A percentile compares a stretch with the other conserved stretches of the same genome.
Evolutionary conservation across 805 yeast genomes (phyloP).

Genomic region (Nakazawaea peltata): DNA sequence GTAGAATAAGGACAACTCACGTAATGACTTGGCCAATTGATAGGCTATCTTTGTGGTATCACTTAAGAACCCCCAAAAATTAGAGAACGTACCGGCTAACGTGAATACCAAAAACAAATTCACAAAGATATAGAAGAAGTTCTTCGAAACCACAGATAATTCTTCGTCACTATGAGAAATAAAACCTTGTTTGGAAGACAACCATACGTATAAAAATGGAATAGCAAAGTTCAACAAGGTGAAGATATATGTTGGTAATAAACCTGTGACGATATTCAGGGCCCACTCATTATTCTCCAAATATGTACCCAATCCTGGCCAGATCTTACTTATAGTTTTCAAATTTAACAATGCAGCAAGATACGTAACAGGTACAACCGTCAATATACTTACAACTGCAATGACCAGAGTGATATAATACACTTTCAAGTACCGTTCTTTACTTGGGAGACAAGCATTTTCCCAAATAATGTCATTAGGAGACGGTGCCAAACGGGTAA

Average conservation of each 20-base stretch:
- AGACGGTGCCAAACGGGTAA: slow-evolving; percentile 86
- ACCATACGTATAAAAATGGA: slow-evolving; percentile 81
- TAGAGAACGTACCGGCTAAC: slow-evolving; percentile 84
- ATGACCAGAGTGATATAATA: slow-evolving; percentile 60
- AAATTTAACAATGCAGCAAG: slow-evolving; percentile 75
- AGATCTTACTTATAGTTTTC: slow-evolving; percentile 67
- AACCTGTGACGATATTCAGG: slow-evolving; percentile 73
- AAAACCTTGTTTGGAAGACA: slow-evolving; percentile 79
- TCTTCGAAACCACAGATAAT: slow-evolving; percentile 80
- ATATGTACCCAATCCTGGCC: slow-evolving; percentile 75
- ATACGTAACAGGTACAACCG: slow-evolving; percentile 78
- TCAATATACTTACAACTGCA: slow-evolving; percentile 59
- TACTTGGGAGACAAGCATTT: slow-evolving; percentile 73
- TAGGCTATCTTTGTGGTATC: slow-evolving; percentile 88
- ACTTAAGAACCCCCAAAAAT: slow-evolving; percentile 69
- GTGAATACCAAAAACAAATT: slow-evolving; percentile 92
- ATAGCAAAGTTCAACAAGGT: slow-evolving; percentile 74
- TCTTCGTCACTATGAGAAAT: slow-evolving; percentile 92
- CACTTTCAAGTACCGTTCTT: slow-evolving; percentile 58
- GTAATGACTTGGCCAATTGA: slow-evolving; percentile 74
- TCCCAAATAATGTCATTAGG: slow-evolving; percentile 95
- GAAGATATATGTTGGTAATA: slow-evolving; percentile 86
- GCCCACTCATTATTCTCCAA: slow-evolving; percentile 63
- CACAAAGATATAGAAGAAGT: slow-evolving; percentile 90
- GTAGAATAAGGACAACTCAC: slow-evolving; percentile 77